phyloP scores from a whole-genome alignment of 495 filamentous ascomycete genomes.

The Penicillium verhagenii region DNA sequence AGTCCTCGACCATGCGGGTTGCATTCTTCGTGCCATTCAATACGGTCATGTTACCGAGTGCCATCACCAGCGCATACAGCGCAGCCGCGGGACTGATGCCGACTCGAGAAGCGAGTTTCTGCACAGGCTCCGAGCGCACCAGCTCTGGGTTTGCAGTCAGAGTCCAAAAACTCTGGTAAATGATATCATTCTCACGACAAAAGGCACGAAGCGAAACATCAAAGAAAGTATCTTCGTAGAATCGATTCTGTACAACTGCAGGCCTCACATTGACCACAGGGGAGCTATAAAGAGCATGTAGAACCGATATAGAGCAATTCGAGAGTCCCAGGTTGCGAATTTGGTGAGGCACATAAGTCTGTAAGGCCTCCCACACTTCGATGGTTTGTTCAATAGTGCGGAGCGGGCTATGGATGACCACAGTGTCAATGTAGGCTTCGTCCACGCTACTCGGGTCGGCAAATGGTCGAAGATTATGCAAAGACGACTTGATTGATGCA shows the following conservation, averaged over 20 bases:
- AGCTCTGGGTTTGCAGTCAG: constrained; percentile 68
- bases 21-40: constrained; percentile 69
- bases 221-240: constrained; percentile 58
- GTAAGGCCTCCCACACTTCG: constrained; percentile 62
- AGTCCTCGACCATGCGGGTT: constrained; percentile 63
- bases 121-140: constrained; percentile 50
- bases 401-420: constrained; percentile 72
- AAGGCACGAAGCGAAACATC: constrained; percentile 62
- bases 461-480: constrained; percentile 57
- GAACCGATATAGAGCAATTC: constrained; percentile 57
- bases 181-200: constrained; percentile 56
- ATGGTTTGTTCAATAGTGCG: constrained; percentile 56
- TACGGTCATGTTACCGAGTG: constrained; percentile 55
- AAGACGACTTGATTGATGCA: constrained; percentile 62
- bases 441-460: constrained; percentile 29
- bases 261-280: constrained; percentile 49
- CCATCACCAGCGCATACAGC: constrained; percentile 66
- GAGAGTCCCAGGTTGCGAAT: constrained; percentile 72
- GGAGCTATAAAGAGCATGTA: constrained; percentile 49
- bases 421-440: constrained; percentile 65
- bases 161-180: constrained; percentile 81
- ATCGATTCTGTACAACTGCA: constrained; percentile 74
- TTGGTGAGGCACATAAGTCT: constrained; percentile 60
- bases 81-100: constrained; percentile 53
- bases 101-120: constrained; percentile 45